These are phyloP conservation scores for Brassica incana DNA, from an alignment of 345 rosid genomes.

Conservation along the genomic window DNA sequence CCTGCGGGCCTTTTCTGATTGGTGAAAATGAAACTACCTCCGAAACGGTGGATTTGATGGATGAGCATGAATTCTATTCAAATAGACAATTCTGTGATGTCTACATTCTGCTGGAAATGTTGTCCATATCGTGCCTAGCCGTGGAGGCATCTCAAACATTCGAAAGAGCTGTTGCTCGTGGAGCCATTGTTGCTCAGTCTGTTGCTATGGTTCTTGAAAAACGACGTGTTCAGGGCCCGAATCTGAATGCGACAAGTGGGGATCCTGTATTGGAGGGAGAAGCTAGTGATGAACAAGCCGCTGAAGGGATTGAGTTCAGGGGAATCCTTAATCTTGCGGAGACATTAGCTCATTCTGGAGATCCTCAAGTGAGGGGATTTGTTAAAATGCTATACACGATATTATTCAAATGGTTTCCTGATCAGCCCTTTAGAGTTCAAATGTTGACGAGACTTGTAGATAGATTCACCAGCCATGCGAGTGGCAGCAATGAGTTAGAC, in stretches of 20 bases:
- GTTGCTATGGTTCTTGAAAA: slow-evolving; percentile 87
- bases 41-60: slow-evolving; percentile 52
- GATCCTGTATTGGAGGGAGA: slow-evolving; percentile 65
- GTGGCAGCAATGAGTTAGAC: slow-evolving; percentile 63
- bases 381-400: slow-evolving; percentile 81
- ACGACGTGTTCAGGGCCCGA: slow-evolving; percentile 59
- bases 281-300: slow-evolving; percentile 58
- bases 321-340: slow-evolving; percentile 88
- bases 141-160: slow-evolving; percentile 88
- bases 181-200: slow-evolving; percentile 73
- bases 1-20: slow-evolving; percentile 58
- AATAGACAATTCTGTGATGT: slow-evolving; percentile 76
- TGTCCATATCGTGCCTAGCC: slow-evolving; percentile 86
- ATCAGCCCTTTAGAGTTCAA: slow-evolving; percentile 71
- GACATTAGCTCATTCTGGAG: slow-evolving; percentile 74
- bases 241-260: slow-evolving; percentile 51
- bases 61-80: slow-evolving; percentile 54
- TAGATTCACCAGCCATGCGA: slow-evolving; percentile 68
- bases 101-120: slow-evolving; percentile 84
- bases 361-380: slow-evolving; percentile 73
- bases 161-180: slow-evolving; percentile 87
- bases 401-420: slow-evolving; percentile 80
- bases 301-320: slow-evolving; percentile 69
- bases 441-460: slow-evolving; percentile 91
- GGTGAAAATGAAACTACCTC: slow-evolving; percentile 63